Conservation (phyloP, 2,329 filamentous ascomycete genomes). For the Fonsecaea monophora region DNA sequence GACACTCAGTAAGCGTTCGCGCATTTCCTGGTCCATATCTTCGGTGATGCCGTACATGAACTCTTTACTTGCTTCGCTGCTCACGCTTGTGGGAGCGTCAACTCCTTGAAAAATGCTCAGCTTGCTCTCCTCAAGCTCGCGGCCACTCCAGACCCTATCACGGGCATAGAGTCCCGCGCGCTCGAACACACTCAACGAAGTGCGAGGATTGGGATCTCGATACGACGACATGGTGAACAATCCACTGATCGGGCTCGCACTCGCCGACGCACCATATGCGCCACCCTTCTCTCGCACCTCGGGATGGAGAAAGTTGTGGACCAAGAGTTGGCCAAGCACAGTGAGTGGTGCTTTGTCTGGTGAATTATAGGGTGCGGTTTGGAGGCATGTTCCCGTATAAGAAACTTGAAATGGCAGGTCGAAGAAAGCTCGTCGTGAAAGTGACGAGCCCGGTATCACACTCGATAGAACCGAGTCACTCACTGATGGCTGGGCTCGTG, state of each 20-base stretch:
- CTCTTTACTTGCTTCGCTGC: constrained; percentile 81
- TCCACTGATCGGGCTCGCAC: constrained; percentile 78
- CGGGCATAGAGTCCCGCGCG: constrained; percentile 83
- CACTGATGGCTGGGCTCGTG: constrained; percentile 50
- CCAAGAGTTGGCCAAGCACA: constrained; percentile 88
- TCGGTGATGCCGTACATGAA: constrained; percentile 87
- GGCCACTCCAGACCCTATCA: constrained; percentile 79
- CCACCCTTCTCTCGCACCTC: constrained; percentile 98
- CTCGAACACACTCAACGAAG: constrained; percentile 83
- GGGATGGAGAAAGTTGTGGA: constrained; percentile 94
- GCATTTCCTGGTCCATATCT: constrained; percentile 84
- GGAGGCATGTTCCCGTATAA: constrained; percentile 82
- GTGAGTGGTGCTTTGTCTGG: constrained; percentile 79
- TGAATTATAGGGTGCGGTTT: constrained; percentile 82
- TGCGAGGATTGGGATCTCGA: constrained; percentile 91
- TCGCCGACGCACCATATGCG: constrained; percentile 91
- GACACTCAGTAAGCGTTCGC: constrained; percentile 86
- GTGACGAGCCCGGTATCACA: constrained; percentile 47
- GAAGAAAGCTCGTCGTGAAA: constrained; percentile 77
- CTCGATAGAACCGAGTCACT: constrained; percentile 43
- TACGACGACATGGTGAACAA: constrained; percentile 96
- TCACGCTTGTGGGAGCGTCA: constrained; percentile 87
- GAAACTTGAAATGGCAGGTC: constrained; percentile 96
- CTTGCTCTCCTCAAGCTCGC: constrained; percentile 94
- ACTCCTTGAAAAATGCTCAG: constrained; percentile 90